Evolutionary conservation across 331 rosid genomes (phyloP), one percentile per base, ranked within the genome.

Genomic region (Cydonia oblonga): DNA sequence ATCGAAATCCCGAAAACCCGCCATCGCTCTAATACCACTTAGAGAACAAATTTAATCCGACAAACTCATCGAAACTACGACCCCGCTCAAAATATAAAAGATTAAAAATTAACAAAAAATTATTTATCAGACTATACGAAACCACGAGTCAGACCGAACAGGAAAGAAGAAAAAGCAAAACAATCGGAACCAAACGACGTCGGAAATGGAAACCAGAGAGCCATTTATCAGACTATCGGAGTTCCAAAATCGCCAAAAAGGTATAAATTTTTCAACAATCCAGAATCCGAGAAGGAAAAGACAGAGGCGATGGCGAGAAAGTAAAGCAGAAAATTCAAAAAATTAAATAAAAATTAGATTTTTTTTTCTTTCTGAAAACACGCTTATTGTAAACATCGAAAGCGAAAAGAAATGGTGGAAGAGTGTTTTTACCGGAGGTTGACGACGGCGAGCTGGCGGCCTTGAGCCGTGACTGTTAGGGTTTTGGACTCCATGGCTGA

Each of bases 401-500:
- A 73, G 75, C 52, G 4, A 64, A 65, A 57, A 1, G 59, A 10
- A 64, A 10, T 67, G 52, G 58, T 26, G 65, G 64, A 73, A 23
- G 68, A 23, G 69, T 25, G 30, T 15, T 56, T 53, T 68, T 24
- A 88, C 96, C 93, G 72, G 82, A 49, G 82, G 68, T 53, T 66
- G 76, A 79, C 78, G 81, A 81, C 28, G 68, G 73, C 73, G 81
- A 77, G 75, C n/a, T 59, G 75, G 79, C 18, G 64, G 73, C 66
- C 68, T 24, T 63, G 69, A 70, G 83, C 57, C 64, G 70, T 51
- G 87, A 78, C 71, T 44, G 75, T 69, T 90, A 86, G 88, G 90
- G 92, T 78, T 82, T 40, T 70, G 59, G 73, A 72, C 80, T 87
- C 77, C 87, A 92, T 87, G 66, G 63, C 32, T 40, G 81, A 82